phyloP scores from a whole-genome alignment of 352 stramenopile species.

The Phytophthora hybrid region DNA sequence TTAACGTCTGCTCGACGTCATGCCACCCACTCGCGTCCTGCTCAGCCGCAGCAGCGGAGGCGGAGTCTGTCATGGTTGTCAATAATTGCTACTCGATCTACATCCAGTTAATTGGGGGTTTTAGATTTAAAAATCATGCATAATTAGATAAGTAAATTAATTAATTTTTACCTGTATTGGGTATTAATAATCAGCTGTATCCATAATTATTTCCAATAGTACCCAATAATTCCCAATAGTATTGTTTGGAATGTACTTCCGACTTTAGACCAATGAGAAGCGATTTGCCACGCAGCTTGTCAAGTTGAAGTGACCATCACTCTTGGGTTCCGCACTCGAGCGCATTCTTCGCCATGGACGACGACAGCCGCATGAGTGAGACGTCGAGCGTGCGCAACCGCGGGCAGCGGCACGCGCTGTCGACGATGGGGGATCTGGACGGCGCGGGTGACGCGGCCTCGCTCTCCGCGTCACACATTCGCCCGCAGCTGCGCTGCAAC shows the following conservation, averaged over 20 bases:
- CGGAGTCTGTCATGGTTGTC: conserved; percentile 1
- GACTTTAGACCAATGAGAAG: background rate
- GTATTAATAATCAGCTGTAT: too few species aligned
- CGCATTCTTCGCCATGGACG: conserved; percentile 53
- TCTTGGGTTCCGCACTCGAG: conserved; percentile 28
- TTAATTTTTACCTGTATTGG: too few species aligned
- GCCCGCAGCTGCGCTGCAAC: conserved; percentile 78
- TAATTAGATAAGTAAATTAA: too few species aligned
- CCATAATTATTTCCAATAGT: too few species aligned
- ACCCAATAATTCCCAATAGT: too few species aligned
- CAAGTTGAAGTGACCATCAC: conserved; percentile 55
- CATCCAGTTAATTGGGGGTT: background rate
- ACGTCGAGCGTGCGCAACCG: conserved; percentile 70
- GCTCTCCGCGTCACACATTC: conserved; percentile 40
- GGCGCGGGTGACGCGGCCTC: conserved; percentile 30
- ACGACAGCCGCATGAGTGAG: conserved; percentile 78
- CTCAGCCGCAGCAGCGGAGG: background rate
- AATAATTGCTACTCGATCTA: background rate
- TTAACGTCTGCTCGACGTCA: conserved; percentile 66
- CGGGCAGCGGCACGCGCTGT: conserved; percentile 35
- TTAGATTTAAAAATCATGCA: too few species aligned
- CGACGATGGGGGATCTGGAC: conserved; percentile 60
- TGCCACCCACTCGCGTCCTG: conserved; percentile 51
- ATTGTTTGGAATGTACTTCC: too few species aligned
- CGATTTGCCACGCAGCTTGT: background rate